Evolutionary conservation across 805 yeast species (phyloP).

Genomic region (Geotrichum ghanense): DNA sequence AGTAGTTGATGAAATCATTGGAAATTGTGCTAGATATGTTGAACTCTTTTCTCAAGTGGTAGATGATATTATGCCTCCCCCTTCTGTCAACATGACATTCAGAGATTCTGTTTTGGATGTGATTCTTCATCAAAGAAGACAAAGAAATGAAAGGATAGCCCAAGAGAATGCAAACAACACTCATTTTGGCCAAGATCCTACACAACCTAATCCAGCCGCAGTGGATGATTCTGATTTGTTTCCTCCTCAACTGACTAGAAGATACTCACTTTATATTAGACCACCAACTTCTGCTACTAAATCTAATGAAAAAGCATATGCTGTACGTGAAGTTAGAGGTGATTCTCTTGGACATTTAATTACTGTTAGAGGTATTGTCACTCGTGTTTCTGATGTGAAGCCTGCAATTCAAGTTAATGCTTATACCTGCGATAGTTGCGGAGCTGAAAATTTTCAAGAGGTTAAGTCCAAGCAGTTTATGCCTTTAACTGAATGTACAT

Average conservation of each 20-base stretch:
- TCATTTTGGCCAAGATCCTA: conserved; percentile 15
- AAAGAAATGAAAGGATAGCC: conserved; percentile 64
- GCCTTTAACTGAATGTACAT: conserved; percentile 82
- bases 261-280: conserved; percentile 77
- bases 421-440: conserved; percentile 95
- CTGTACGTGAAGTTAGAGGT: conserved; percentile 88
- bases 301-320: conserved; percentile 43
- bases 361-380: conserved; percentile 88
- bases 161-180: conserved; percentile 38
- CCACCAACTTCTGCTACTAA: conserved; percentile 43
- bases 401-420: conserved; percentile 88
- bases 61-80: conserved; percentile 76
- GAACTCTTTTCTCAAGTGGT: conserved; percentile 67
- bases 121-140: conserved; percentile 77
- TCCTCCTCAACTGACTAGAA: conserved; percentile 77
- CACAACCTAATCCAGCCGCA: conserved; percentile 11
- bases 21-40: conserved; percentile 67
- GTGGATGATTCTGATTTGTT: conserved; percentile 42
- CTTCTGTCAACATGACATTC: conserved; percentile 69
- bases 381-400: conserved; percentile 92
- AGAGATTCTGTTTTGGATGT: conserved; percentile 90
- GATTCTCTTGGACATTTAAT: conserved; percentile 72
- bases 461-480: conserved; percentile 73
- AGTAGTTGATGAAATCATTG: conserved; percentile 19
- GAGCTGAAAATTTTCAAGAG: conserved; percentile 93